These are phyloP conservation scores for Cryptococcus jaspeensis DNA, from an alignment of 1,284 basidiomycete genomes.

Conservation along the genomic window DNA sequence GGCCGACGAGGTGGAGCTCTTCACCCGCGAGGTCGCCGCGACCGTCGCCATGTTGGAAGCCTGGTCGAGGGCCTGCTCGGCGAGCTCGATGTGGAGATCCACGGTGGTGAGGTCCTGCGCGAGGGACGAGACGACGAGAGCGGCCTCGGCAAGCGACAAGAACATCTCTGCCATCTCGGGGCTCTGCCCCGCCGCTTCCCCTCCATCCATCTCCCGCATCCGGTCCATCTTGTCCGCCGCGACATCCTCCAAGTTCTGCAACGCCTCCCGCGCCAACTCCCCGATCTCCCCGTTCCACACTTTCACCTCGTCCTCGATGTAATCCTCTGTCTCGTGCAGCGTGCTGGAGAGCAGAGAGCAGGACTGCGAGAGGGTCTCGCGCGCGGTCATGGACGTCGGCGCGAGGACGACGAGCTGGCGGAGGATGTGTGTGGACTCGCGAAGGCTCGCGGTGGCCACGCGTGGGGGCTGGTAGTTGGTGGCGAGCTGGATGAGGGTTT, in stretches of 20 bases:
- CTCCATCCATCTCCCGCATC: slow-evolving; percentile 24
- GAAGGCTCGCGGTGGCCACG: slow-evolving; percentile 28
- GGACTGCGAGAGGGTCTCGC: slow-evolving; percentile 30
- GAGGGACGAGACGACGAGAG: slow-evolving; percentile 33
- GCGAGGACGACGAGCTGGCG: slow-evolving; percentile 25
- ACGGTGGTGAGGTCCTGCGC: slow-evolving; percentile 34
- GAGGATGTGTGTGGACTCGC: slow-evolving; percentile 29
- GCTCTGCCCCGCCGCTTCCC: slow-evolving; percentile 31
- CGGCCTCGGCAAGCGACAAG: slow-evolving; percentile 35
- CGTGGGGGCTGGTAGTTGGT: slow-evolving; percentile 33
- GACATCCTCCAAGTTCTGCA: slow-evolving; percentile 43
- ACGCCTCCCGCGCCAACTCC: slow-evolving; percentile 35
- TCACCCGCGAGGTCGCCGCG: slow-evolving; percentile 28
- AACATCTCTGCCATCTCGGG: slow-evolving; percentile 46
- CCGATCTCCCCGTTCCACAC: slow-evolving; percentile 40
- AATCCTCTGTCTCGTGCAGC: slow-evolving; percentile 27
- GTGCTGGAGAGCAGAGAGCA: slow-evolving; percentile 30
- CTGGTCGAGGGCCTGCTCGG: slow-evolving; percentile 49
- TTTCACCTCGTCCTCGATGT: slow-evolving; percentile 27
- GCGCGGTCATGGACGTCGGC: slow-evolving; percentile 28
- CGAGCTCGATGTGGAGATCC: slow-evolving; percentile 41
- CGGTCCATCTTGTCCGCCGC: slow-evolving; percentile 45
- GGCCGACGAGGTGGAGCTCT: slow-evolving; percentile 28
- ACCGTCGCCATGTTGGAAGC: slow-evolving; percentile 49
- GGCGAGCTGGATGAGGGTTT: slow-evolving; percentile 40